Percentiles rank a stretch among this genome's conserved stretches.
Evolutionary conservation across 2,329 filamentous ascomycete species (phyloP).

Genomic region (Amylocarpus encephaloides): DNA sequence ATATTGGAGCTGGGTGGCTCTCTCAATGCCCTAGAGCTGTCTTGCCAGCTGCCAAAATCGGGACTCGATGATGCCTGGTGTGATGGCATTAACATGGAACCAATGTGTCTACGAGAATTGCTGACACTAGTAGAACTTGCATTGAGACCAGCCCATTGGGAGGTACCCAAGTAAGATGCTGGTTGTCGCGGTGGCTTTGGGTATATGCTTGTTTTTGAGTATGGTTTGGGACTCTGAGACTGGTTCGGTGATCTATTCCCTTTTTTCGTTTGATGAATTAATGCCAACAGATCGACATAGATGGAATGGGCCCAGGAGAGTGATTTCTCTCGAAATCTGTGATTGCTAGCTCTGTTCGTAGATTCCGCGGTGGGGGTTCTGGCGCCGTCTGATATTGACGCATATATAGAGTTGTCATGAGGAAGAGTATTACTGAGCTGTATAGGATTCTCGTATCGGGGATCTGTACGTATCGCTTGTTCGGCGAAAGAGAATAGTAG

Average conservation of each 20-base stretch:
- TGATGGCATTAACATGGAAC: background rate
- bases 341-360: slow-evolving; percentile 27
- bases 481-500: slow-evolving; percentile 6
- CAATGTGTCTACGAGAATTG: background rate
- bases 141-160: slow-evolving; percentile 16
- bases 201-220: slow-evolving; percentile 48
- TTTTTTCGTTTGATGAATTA: slow-evolving; percentile 55
- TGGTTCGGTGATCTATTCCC: slow-evolving; percentile 35
- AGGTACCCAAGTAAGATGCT: slow-evolving; percentile 18
- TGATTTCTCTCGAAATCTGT: slow-evolving; percentile 60
- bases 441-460: slow-evolving; percentile 3
- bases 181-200: slow-evolving; percentile 39
- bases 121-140: slow-evolving; percentile 2
- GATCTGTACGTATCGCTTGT: background rate
- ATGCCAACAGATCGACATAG: slow-evolving; percentile 64
- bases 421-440: slow-evolving; percentile 3
- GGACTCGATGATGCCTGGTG: slow-evolving; percentile 1
- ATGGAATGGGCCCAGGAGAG: slow-evolving; percentile 64
- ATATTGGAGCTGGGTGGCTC: slow-evolving; percentile 14
- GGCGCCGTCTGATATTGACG: slow-evolving; percentile 14
- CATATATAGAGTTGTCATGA: slow-evolving; percentile 7
- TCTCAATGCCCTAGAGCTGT: slow-evolving; percentile 9
- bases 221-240: slow-evolving; percentile 30
- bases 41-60: slow-evolving; percentile 15
- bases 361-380: slow-evolving; percentile 21